phyloP scores from a whole-genome alignment of 495 filamentous ascomycete species.

The Chaetomium fimeti region DNA sequence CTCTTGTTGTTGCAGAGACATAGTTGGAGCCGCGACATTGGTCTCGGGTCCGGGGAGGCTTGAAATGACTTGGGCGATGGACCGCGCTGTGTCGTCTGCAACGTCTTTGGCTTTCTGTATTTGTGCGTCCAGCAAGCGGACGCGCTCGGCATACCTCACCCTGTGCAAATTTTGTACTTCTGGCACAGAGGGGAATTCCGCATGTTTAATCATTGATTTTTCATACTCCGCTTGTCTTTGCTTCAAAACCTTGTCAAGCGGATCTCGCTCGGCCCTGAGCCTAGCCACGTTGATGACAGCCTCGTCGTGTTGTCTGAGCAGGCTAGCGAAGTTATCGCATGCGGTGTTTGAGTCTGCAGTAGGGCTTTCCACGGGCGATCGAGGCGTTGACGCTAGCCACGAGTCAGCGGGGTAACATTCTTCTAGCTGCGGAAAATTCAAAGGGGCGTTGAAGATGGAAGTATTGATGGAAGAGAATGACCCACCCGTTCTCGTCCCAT shows the following conservation, averaged over 20 bases:
- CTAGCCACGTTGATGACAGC: not conserved
- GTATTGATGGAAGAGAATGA: not conserved
- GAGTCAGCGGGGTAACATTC: not conserved
- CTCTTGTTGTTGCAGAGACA: not conserved
- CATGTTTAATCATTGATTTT: slow-evolving; percentile 25
- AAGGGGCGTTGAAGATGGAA: not conserved
- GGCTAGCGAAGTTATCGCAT: not conserved
- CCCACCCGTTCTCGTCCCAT: not conserved
- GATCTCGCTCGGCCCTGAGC: slow-evolving; percentile 16
- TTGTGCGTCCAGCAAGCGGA: not conserved
- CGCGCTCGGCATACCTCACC: slow-evolving; percentile 9
- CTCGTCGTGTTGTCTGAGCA: not conserved
- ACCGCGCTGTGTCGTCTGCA: not conserved
- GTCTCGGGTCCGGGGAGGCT: not conserved
- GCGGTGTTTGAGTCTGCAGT: not conserved
- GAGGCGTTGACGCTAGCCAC: not conserved
- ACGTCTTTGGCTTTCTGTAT: slow-evolving; percentile 15
- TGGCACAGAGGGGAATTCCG: slow-evolving; percentile 34
- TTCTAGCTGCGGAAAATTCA: not conserved
- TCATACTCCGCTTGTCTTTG: slow-evolving; percentile 30
- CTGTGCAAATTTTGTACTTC: slow-evolving; percentile 33
- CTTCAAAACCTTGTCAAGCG: slow-evolving; percentile 19
- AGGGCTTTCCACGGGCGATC: not conserved
- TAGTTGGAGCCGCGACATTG: not conserved
- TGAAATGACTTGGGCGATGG: not conserved